Conservation (phyloP, 2,329 filamentous ascomycete species). For the Ascochyta koolunga region DNA sequence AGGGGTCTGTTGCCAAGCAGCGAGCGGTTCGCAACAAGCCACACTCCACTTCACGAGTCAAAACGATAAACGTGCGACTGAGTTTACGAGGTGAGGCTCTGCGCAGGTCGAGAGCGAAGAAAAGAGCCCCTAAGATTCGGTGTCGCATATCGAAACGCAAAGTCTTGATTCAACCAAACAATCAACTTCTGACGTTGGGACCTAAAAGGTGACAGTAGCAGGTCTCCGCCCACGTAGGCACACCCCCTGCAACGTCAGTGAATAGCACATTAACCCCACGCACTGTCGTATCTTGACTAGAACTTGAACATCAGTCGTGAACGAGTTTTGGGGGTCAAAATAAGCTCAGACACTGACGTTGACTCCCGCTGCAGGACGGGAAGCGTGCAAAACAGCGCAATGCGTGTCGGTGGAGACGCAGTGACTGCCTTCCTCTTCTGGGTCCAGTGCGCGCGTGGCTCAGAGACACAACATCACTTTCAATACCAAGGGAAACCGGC, state of each 20-base stretch:
- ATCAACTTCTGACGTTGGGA: conserved; percentile 3
- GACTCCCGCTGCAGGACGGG: conserved; percentile 26
- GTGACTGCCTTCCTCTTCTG: conserved; percentile 31
- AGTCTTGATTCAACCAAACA: conserved; percentile 8
- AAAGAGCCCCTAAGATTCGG: conserved; percentile 2
- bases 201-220: not conserved
- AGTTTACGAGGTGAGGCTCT: conserved; percentile 17
- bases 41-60: conserved; percentile 16
- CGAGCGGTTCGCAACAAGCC: conserved; percentile 14
- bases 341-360: conserved; percentile 31
- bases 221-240: not conserved
- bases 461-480: conserved; percentile 14
- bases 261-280: not conserved
- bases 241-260: conserved; percentile 2
- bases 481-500: not conserved
- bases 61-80: conserved; percentile 15
- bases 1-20: conserved; percentile 13
- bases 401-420: conserved; percentile 29
- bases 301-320: not conserved
- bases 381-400: conserved; percentile 15
- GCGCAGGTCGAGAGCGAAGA: conserved; percentile 8
- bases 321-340: conserved; percentile 19
- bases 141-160: conserved; percentile 1
- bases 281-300: not conserved
- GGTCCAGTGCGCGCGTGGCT: conserved; percentile 14